phyloP scores from a whole-genome alignment of 2,329 filamentous ascomycete species.

The Grosmannia serpens region DNA sequence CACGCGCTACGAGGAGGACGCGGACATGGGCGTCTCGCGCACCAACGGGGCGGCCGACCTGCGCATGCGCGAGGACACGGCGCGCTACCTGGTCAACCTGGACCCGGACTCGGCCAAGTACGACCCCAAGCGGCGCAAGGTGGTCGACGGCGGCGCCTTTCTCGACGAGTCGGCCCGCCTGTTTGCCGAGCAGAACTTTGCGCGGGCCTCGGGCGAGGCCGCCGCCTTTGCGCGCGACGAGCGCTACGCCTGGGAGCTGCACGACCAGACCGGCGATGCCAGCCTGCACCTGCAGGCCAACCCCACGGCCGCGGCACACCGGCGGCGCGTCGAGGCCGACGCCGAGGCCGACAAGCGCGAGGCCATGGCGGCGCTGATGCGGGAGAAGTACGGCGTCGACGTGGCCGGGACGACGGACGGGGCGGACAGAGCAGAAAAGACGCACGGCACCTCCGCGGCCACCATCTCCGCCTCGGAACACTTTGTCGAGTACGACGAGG shows the following conservation, averaged over 20 bases:
- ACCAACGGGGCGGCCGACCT: conserved; percentile 84
- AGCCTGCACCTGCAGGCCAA: conserved; percentile 89
- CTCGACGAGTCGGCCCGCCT: conserved; percentile 69
- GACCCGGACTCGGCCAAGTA: conserved; percentile 96
- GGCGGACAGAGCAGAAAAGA: not conserved
- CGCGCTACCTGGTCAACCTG: conserved; percentile 89
- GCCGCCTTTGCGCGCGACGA: conserved; percentile 86
- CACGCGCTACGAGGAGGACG: conserved; percentile 70
- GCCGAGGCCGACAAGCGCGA: conserved; percentile 59
- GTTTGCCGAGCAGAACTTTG: conserved; percentile 87
- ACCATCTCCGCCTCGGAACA: conserved; percentile 56
- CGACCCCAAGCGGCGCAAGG: conserved; percentile 86
- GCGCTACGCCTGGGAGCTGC: conserved; percentile 86
- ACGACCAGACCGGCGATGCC: conserved; percentile 69
- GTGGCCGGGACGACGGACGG: conserved; percentile 20
- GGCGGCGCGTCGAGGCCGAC: conserved; percentile 66
- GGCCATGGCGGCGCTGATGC: conserved; percentile 56
- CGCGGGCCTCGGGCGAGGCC: conserved; percentile 80
- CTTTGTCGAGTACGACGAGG: conserved; percentile 91
- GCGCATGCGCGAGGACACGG: conserved; percentile 88
- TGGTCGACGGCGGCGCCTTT: conserved; percentile 76
- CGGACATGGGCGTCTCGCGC: conserved; percentile 91
- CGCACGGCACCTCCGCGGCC: not conserved
- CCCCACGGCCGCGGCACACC: conserved; percentile 80
- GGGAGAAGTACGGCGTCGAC: conserved; percentile 66